Conservation (phyloP, 768 basidiomycete species). For the Gloeostereum incarnatum region DNA sequence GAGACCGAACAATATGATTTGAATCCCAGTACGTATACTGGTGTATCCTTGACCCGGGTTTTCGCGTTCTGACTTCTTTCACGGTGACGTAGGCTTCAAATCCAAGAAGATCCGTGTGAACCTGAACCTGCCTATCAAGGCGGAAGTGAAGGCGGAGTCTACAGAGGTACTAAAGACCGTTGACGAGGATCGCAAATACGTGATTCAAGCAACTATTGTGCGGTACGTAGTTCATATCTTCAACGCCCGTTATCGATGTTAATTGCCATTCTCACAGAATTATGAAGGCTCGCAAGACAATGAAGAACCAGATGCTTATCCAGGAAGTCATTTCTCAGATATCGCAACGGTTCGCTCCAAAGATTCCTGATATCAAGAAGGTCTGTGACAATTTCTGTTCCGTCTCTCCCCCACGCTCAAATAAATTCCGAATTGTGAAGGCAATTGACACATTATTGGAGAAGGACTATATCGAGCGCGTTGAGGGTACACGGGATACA, state of each 20-base stretch:
- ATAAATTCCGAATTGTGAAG: slow-evolving; percentile 22
- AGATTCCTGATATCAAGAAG: slow-evolving; percentile 96
- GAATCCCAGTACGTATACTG: slow-evolving; percentile 49
- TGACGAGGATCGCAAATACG: slow-evolving; percentile 94
- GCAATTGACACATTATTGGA: slow-evolving; percentile 89
- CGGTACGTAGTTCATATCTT: slow-evolving; percentile 32
- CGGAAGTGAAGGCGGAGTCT: slow-evolving; percentile 87
- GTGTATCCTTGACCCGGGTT: background rate
- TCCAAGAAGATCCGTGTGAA: slow-evolving; percentile 92
- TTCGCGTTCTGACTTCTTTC: too few species aligned
- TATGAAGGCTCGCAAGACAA: slow-evolving; percentile 92
- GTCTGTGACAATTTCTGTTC: slow-evolving; percentile 31
- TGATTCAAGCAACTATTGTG: slow-evolving; percentile 92
- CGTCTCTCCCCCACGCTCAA: background rate
- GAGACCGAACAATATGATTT: slow-evolving; percentile 87
- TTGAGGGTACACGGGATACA: slow-evolving; percentile 81
- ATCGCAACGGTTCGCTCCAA: slow-evolving; percentile 81
- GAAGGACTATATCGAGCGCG: slow-evolving; percentile 96
- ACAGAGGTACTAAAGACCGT: slow-evolving; percentile 88
- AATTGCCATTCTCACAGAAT: slow-evolving; percentile 38
- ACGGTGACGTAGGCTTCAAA: slow-evolving; percentile 66
- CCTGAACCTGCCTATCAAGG: slow-evolving; percentile 86
- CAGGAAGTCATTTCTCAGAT: slow-evolving; percentile 89
- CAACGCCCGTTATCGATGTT: slow-evolving; percentile 1
- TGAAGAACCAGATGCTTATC: slow-evolving; percentile 89